These are phyloP conservation scores for Fusarium sp. DNA, from an alignment of 2,329 filamentous ascomycete species.

Conservation along the genomic window DNA sequence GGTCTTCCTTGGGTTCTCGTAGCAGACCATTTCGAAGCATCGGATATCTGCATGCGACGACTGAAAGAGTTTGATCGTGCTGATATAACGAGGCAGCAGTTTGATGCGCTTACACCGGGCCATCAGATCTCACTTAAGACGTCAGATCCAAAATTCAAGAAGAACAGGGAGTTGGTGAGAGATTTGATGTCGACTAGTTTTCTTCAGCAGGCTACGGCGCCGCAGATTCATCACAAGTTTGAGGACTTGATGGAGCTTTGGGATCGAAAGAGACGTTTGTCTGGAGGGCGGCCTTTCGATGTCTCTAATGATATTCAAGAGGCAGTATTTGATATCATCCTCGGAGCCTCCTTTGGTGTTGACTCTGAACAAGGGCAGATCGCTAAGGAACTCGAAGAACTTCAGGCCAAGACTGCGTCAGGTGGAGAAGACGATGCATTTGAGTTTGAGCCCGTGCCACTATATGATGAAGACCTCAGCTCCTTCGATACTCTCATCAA, in stretches of 20 bases:
- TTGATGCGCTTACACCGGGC: background rate
- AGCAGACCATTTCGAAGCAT: slow-evolving; percentile 29
- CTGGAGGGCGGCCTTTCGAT: slow-evolving; percentile 47
- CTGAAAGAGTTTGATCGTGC: slow-evolving; percentile 34
- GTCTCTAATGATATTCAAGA: slow-evolving; percentile 47
- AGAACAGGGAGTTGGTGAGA: slow-evolving; percentile 35
- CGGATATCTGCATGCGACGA: slow-evolving; percentile 29
- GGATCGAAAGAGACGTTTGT: slow-evolving; percentile 42
- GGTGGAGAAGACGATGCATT: slow-evolving; percentile 21
- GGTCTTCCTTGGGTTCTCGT: slow-evolving; percentile 26
- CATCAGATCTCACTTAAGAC: slow-evolving; percentile 27
- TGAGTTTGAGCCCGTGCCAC: slow-evolving; percentile 17
- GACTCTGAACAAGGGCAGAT: slow-evolving; percentile 13
- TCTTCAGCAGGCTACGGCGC: slow-evolving; percentile 44
- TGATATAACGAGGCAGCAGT: background rate
- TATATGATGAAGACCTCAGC: slow-evolving; percentile 11
- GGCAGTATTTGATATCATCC: slow-evolving; percentile 48
- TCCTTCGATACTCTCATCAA: slow-evolving; percentile 20
- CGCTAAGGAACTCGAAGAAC: slow-evolving; percentile 7
- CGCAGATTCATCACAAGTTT: slow-evolving; percentile 47
- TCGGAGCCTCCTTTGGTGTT: slow-evolving; percentile 46
- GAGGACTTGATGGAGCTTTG: slow-evolving; percentile 48
- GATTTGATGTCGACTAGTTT: slow-evolving; percentile 34
- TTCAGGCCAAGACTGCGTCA: background rate
- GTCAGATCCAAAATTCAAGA: slow-evolving; percentile 28